A percentile compares a stretch with the other conserved stretches of the same genome.
Evolutionary conservation across 108 stramenopile species (phyloP).

Genomic region (Cyclostephanos tholiformis): DNA sequence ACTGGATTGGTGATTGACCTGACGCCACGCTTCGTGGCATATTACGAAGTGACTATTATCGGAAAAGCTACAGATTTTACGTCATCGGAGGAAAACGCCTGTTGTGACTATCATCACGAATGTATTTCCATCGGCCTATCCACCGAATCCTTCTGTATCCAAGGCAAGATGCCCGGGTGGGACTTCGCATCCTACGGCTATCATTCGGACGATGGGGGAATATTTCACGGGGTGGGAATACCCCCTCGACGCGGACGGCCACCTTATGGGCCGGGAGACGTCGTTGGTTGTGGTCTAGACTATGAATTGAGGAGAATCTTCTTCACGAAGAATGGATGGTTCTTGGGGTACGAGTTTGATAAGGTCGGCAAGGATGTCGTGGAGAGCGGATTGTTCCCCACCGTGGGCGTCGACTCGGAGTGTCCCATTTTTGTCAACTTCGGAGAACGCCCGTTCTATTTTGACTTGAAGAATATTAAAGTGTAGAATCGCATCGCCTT

Average conservation of each 20-base stretch:
- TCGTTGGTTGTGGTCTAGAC: constrained; percentile 85
- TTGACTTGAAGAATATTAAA: constrained; percentile 42
- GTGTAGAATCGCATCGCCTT: too few relatives aligned
- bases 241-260: constrained; percentile 70
- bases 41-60: constrained; percentile 75
- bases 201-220: constrained; percentile 85
- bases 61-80: neutral
- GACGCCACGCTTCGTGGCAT: constrained; percentile 67
- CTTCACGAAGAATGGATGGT: constrained; percentile 77
- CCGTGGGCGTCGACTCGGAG: constrained; percentile 75
- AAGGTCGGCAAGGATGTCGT: constrained; percentile 35
- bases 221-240: constrained; percentile 73
- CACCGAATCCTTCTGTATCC: constrained; percentile 45
- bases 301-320: constrained; percentile 64
- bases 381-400: constrained; percentile 63
- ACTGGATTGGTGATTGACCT: constrained; percentile 36
- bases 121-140: constrained; percentile 81
- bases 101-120: too few relatives aligned
- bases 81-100: too few relatives aligned
- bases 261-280: constrained; percentile 72
- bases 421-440: constrained; percentile 62
- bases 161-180: constrained; percentile 84
- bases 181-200: constrained; percentile 68
- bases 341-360: constrained; percentile 74
- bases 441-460: constrained; percentile 61